These are phyloP conservation scores for Trichomonascaceae sp. DNA, from an alignment of 1,139 yeast species.

Conservation along the genomic window DNA sequence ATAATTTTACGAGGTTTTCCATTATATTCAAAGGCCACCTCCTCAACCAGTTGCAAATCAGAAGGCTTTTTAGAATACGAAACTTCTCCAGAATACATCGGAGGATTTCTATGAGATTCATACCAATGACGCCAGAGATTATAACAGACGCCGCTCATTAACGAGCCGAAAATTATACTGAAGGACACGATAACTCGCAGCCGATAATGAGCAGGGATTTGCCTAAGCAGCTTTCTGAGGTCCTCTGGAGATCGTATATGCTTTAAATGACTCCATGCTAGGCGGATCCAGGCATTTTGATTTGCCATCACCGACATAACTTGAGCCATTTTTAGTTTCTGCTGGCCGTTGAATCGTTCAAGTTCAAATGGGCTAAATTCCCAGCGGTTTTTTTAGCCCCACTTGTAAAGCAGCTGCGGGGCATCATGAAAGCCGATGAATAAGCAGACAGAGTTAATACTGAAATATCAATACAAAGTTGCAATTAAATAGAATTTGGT, in stretches of 20 bases:
- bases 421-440: not conserved
- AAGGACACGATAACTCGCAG: not conserved
- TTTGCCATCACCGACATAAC: constrained; percentile 1
- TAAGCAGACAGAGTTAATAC: too few relatives aligned
- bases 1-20: constrained; percentile 44
- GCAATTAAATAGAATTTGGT: not conserved
- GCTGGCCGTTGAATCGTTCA: not conserved
- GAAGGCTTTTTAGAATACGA: not conserved
- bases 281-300: constrained; percentile 1
- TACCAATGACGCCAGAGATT: not conserved
- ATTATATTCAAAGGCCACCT: constrained; percentile 18
- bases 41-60: not conserved
- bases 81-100: constrained; percentile 13
- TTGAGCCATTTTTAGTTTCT: constrained; percentile 3
- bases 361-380: not conserved
- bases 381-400: not conserved
- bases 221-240: not conserved
- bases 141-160: constrained; percentile 4
- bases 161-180: constrained; percentile 1
- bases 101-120: not conserved
- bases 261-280: not conserved
- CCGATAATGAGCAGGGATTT: constrained; percentile 2
- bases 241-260: constrained; percentile 1
- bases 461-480: not conserved
- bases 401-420: not conserved